A percentile compares a stretch with the other conserved stretches of the same genome.
Evolutionary conservation across 805 yeast species (phyloP).

Genomic region (Pichia membranifaciens): DNA sequence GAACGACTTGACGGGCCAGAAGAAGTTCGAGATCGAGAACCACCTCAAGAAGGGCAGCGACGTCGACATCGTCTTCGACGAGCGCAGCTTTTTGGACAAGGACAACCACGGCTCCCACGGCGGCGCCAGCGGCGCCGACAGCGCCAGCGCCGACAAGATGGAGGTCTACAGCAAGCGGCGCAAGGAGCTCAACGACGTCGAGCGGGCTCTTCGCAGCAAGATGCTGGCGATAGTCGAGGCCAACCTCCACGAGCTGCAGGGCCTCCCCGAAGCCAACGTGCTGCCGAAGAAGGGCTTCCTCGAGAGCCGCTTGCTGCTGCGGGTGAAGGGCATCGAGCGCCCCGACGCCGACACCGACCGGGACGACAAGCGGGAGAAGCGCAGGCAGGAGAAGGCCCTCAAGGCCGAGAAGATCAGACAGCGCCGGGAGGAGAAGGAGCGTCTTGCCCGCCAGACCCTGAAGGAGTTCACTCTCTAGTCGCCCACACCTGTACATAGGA

Average conservation of each 20-base stretch:
- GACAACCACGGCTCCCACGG: conserved; percentile 8
- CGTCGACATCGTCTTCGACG: conserved; percentile 38
- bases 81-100: conserved; percentile 26
- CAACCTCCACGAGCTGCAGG: conserved; percentile 20
- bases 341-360: conserved; percentile 12
- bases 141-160: neutral
- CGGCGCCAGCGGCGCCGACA: neutral
- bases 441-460: conserved; percentile 10
- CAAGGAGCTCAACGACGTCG: conserved; percentile 27
- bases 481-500: neutral
- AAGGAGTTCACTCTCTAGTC: conserved; percentile 2
- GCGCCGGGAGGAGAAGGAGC: conserved; percentile 18
- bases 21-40: conserved; percentile 42
- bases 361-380: conserved; percentile 28
- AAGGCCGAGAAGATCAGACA: conserved; percentile 30
- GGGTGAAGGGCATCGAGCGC: conserved; percentile 13
- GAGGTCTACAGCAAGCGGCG: neutral
- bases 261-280: conserved; percentile 21
- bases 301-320: conserved; percentile 17
- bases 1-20: conserved; percentile 48
- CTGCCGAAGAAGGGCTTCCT: conserved; percentile 19
- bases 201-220: conserved; percentile 30
- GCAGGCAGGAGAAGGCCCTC: conserved; percentile 28
- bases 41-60: conserved; percentile 40
- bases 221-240: conserved; percentile 27